Base-by-base conservation (phyloP, 139 green algal genomes). In the Chlamydomonas sp. region DNA sequence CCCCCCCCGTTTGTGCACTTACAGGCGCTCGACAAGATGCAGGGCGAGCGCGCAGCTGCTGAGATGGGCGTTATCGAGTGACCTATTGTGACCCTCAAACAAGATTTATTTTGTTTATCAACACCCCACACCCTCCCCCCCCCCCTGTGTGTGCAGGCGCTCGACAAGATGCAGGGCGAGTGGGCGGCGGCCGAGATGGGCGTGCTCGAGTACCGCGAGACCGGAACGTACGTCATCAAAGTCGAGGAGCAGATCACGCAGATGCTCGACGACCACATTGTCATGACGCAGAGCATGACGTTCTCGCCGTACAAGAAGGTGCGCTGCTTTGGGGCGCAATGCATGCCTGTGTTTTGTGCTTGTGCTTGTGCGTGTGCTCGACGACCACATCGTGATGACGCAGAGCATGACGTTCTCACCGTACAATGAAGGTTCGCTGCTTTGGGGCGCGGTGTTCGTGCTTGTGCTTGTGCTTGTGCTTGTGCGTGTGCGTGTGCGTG, bases 351-450 rank as follows among this genome's bases (percentile, higher is more conserved):
- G n/a, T n/a, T n/a, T n/a, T n/a, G n/a, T n/a, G n/a, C n/a, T n/a
- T n/a, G n/a, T n/a, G n/a, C n/a, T n/a, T n/a, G n/a, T n/a, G n/a
- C n/a, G n/a, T n/a, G n/a, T n/a, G 79, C 83, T 95, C 48, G 89
- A 95, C 62, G 89, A 95, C 67, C 84, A 91, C 73, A 91, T 95
- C 43, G 87, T 90, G 57, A 89, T 90, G 83, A 84, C 87, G 60
- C 86, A 91, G 74, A 79, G 20, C 16, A 77, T 77, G 71, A 35
- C 50, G 22, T 90, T 90, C 71, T 86, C 72, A 4, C 88, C 85
- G 0, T 92, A 85, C 85, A 94, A 94, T n/a, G n/a, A n/a, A n/a
- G n/a, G n/a, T n/a, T n/a, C n/a, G n/a, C n/a, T n/a, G n/a, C n/a
- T n/a, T n/a, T n/a, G n/a, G n/a, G n/a, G n/a, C n/a, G n/a, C n/a